phyloP scores from a whole-genome alignment of 108 stramenopile species.

The Skeletonema grethae region DNA sequence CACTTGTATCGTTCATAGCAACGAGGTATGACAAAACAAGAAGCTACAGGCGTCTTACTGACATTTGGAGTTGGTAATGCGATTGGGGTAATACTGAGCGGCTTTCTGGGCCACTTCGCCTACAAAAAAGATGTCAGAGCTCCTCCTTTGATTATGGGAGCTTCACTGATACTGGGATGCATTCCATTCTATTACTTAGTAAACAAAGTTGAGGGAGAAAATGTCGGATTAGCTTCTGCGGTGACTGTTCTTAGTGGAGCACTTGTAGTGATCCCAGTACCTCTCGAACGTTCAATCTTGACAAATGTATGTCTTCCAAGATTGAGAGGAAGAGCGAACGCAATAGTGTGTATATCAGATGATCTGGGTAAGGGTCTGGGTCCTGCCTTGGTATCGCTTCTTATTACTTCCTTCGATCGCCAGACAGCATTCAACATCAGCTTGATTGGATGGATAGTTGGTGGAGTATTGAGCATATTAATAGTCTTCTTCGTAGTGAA shows the following conservation, averaged over 20 bases:
- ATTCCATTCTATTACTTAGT: slow-evolving; percentile 51
- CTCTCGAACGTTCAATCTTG: slow-evolving; percentile 53
- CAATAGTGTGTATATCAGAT: slow-evolving; percentile 52
- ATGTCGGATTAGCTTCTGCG: slow-evolving; percentile 15
- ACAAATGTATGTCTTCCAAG: slow-evolving; percentile 58
- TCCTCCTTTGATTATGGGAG: slow-evolving; percentile 49
- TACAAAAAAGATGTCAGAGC: slow-evolving; percentile 46
- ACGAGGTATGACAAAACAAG: slow-evolving; percentile 47
- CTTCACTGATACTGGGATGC: slow-evolving; percentile 36
- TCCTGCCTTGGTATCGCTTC: slow-evolving; percentile 46
- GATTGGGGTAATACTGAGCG: slow-evolving; percentile 42
- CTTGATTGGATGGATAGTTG: slow-evolving; percentile 54
- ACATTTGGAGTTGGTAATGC: slow-evolving; percentile 60
- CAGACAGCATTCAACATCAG: slow-evolving; percentile 50
- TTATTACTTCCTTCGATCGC: slow-evolving; percentile 48
- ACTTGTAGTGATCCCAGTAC: slow-evolving; percentile 18
- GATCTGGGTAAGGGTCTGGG: slow-evolving; percentile 67
- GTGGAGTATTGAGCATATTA: slow-evolving; percentile 37
- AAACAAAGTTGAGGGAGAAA: slow-evolving; percentile 28
- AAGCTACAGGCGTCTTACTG: slow-evolving; percentile 46
- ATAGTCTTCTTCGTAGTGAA: slow-evolving; percentile 32
- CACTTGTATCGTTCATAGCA: slow-evolving; percentile 6
- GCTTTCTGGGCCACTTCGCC: slow-evolving; percentile 34
- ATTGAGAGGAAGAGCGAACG: slow-evolving; percentile 47
- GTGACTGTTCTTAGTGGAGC: slow-evolving; percentile 35